These are phyloP conservation scores for Petunia hybrid DNA, from an alignment of 305 asterid species.

Conservation along the genomic window DNA sequence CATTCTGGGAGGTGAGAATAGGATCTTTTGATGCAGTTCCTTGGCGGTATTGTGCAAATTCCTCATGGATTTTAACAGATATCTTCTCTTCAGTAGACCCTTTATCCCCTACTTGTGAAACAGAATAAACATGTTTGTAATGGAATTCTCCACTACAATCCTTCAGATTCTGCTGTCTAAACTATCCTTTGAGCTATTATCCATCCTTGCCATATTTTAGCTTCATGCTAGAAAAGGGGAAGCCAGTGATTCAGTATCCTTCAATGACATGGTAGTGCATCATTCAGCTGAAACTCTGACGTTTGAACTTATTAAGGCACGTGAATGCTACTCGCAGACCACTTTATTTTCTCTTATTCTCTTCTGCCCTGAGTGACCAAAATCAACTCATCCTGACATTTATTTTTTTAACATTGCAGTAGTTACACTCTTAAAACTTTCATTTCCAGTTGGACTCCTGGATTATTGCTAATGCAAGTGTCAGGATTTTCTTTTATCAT, in stretches of 20 bases:
- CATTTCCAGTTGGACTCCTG: background rate
- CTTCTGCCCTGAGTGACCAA: background rate
- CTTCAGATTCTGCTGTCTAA: background rate
- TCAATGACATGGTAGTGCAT: background rate
- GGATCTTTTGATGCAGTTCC: background rate
- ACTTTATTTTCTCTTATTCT: slow-evolving; percentile 11
- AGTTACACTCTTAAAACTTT: background rate
- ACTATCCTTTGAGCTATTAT: background rate
- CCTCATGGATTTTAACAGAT: background rate
- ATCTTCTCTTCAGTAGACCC: background rate
- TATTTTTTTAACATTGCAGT: background rate
- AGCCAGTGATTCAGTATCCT: background rate
- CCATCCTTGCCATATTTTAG: background rate
- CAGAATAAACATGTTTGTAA: background rate
- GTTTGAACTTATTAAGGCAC: background rate
- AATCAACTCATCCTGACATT: background rate
- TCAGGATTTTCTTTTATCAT: background rate
- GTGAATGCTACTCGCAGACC: background rate
- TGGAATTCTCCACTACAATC: background rate
- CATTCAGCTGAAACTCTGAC: background rate
- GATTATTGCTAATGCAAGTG: background rate
- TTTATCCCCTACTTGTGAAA: background rate
- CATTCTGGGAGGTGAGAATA: slow-evolving; percentile 10
- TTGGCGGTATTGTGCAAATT: background rate
- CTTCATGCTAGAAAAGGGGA: background rate